These are phyloP conservation scores for Saraca asoca DNA, from an alignment of 331 rosid genomes.

Conservation along the genomic window DNA sequence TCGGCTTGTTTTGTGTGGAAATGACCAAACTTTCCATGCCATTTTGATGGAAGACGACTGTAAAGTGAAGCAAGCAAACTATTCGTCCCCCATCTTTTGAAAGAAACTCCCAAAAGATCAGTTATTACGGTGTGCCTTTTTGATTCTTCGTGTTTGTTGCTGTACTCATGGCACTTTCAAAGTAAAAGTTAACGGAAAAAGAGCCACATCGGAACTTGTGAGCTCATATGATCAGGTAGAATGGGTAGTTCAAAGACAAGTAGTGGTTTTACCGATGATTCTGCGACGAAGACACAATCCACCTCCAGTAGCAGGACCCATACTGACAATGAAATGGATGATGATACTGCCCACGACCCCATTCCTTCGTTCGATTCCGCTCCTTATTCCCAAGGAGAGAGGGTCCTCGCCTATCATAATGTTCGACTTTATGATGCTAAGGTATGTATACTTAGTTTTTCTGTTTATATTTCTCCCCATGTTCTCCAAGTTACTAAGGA, in stretches of 20 bases:
- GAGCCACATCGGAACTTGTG: no score
- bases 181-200: no score
- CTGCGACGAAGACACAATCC: constrained; percentile 39
- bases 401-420: constrained; percentile 59
- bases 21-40: no score
- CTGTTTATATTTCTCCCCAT: neutral
- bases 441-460: constrained; percentile 39
- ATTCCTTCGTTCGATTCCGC: constrained; percentile 37
- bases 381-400: constrained; percentile 57
- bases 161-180: no score
- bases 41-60: no score
- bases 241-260: constrained; percentile 57
- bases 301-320: constrained; percentile 39
- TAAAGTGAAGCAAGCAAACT: no score
- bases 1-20: no score
- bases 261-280: constrained; percentile 35
- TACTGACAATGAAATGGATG: constrained; percentile 42
- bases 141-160: no score
- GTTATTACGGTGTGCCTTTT: no score
- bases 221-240: neutral
- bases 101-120: no score
- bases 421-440: constrained; percentile 61
- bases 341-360: constrained; percentile 26
- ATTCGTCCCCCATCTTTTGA: no score
- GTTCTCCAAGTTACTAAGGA: neutral